Evolutionary conservation across 768 basidiomycete genomes (phyloP).

Genomic region (Pleurotus platypus): DNA sequence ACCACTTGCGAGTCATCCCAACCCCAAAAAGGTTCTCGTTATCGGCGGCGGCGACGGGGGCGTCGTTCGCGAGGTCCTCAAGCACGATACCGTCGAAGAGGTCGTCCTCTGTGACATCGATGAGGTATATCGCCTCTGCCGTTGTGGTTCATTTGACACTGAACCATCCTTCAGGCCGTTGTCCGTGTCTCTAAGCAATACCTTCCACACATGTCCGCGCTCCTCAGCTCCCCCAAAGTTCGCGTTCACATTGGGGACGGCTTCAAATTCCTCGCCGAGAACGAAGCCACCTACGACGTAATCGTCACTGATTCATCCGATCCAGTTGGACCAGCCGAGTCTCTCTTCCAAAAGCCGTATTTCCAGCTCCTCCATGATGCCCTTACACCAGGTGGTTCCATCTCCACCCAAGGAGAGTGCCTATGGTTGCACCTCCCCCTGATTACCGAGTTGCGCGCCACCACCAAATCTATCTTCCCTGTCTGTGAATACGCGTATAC

Average conservation of each 20-base stretch:
- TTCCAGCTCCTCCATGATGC: slow-evolving; percentile 93
- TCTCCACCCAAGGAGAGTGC: slow-evolving; percentile 95
- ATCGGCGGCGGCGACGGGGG: slow-evolving; percentile 99
- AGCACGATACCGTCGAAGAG: slow-evolving; percentile 85
- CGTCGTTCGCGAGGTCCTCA: slow-evolving; percentile 95
- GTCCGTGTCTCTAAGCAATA: slow-evolving; percentile 90
- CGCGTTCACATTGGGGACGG: slow-evolving; percentile 89
- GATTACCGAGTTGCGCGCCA: slow-evolving; percentile 70
- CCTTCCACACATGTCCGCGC: slow-evolving; percentile 90
- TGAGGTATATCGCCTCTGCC: slow-evolving; percentile 49
- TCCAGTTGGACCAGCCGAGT: slow-evolving; percentile 91
- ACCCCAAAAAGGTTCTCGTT: slow-evolving; percentile 93
- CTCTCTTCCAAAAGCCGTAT: slow-evolving; percentile 96
- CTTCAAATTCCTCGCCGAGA: slow-evolving; percentile 92
- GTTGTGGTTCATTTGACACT: not conserved
- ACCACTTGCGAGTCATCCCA: slow-evolving; percentile 93
- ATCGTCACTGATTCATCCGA: slow-evolving; percentile 95
- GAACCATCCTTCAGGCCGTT: slow-evolving; percentile 59
- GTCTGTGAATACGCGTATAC: slow-evolving; percentile 89
- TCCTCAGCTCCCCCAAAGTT: slow-evolving; percentile 79
- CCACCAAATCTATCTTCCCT: slow-evolving; percentile 73
- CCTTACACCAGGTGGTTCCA: slow-evolving; percentile 83
- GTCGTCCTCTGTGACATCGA: slow-evolving; percentile 98
- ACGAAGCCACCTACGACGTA: slow-evolving; percentile 78
- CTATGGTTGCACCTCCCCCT: slow-evolving; percentile 91